phyloP scores from a whole-genome alignment of 116 monocot genomes.

The Papilionanthe hybrid region DNA sequence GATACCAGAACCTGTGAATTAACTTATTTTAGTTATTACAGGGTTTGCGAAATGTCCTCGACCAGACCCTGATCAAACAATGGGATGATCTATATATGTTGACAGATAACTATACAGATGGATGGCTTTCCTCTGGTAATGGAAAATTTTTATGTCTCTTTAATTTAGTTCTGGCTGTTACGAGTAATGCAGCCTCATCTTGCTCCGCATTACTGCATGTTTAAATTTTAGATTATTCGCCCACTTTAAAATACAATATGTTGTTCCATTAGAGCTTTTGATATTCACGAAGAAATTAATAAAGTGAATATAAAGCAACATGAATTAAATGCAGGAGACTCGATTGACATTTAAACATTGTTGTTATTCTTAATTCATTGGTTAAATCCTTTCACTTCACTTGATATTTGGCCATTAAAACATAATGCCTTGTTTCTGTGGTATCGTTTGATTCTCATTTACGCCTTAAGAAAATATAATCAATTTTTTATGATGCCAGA shows the following conservation, averaged over 20 bases:
- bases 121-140: constrained; percentile 91
- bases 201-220: not conserved
- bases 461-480: not conserved
- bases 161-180: not conserved
- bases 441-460: not conserved
- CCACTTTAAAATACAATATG: not conserved
- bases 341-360: not conserved
- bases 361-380: not conserved
- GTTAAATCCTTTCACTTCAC: not conserved
- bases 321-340: not conserved
- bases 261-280: not conserved
- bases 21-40: constrained; percentile 20
- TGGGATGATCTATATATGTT: constrained; percentile 72
- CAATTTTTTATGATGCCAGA: not conserved
- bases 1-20: not conserved
- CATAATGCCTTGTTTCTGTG: not conserved
- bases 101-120: constrained; percentile 72
- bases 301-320: not conserved
- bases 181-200: not conserved
- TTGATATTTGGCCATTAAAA: not conserved
- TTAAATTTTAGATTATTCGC: not conserved
- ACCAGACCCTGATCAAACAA: constrained; percentile 47
- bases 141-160: not conserved
- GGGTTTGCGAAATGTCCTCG: constrained; percentile 65
- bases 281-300: not conserved